Percentiles rank a stretch among this genome's conserved stretches.
These are phyloP conservation scores for Clitopilus passeckerianus DNA, from an alignment of 768 basidiomycete genomes.

Conservation along the genomic window DNA sequence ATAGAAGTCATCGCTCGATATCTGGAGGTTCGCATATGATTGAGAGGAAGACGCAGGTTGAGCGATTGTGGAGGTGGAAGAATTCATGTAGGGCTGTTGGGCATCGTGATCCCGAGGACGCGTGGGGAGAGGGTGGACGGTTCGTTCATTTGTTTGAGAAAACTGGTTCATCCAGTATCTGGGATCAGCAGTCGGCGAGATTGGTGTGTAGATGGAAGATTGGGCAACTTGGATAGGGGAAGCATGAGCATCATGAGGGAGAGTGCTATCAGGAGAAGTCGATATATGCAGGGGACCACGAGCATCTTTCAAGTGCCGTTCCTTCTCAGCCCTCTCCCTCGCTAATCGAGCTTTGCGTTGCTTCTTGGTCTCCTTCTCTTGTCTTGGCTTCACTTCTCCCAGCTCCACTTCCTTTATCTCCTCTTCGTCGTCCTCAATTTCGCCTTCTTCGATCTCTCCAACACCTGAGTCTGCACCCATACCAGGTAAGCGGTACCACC, in stretches of 20 bases:
- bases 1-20: background rate
- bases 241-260: no score
- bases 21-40: background rate
- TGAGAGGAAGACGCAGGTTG: constrained; percentile 6
- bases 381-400: constrained; percentile 4
- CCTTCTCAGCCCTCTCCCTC: constrained; percentile 17
- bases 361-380: constrained; percentile 24
- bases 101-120: background rate
- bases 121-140: background rate
- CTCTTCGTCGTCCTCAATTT: constrained; percentile 37
- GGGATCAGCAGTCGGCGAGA: background rate
- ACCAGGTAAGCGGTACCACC: constrained; percentile 44
- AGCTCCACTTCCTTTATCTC: constrained; percentile 13
- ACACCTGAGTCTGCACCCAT: constrained; percentile 33
- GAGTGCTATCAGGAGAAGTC: no score
- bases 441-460: constrained; percentile 45
- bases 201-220: no score
- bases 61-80: constrained; percentile 4
- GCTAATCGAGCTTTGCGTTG: constrained; percentile 20
- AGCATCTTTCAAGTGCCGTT: constrained; percentile 7
- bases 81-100: background rate
- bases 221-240: no score
- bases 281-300: no score
- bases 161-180: background rate
- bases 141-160: background rate